Percentiles rank a stretch among this genome's conserved stretches.
phyloP scores from a whole-genome alignment of 495 filamentous ascomycete species.

The Aspergillus heteromorphus region DNA sequence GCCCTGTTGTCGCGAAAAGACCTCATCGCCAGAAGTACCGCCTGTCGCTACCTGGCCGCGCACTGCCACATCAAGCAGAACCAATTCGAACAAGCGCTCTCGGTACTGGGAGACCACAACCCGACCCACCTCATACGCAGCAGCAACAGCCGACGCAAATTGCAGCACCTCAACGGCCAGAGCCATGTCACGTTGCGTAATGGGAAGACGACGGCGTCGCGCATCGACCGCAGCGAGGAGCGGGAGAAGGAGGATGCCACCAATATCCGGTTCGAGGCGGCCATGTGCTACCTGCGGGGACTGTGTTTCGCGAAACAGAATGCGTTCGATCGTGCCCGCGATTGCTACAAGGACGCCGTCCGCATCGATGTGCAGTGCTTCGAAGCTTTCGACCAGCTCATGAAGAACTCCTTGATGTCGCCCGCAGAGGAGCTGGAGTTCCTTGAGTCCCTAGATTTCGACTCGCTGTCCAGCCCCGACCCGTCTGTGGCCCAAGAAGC shows the following conservation, averaged over 20 bases:
- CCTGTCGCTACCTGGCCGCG: conserved; percentile 86
- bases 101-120: conserved; percentile 85
- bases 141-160: conserved; percentile 58
- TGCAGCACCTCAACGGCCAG: conserved; percentile 48
- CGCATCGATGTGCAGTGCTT: conserved; percentile 97
- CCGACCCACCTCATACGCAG: conserved; percentile 77
- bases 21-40: conserved; percentile 71
- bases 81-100: conserved; percentile 82
- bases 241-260: conserved; percentile 61
- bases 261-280: conserved; percentile 84
- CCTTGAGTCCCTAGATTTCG: conserved; percentile 86
- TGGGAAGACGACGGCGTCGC: conserved; percentile 36
- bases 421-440: conserved; percentile 94
- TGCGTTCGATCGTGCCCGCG: conserved; percentile 92
- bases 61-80: conserved; percentile 89
- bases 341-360: conserved; percentile 96
- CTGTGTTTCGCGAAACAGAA: conserved; percentile 97
- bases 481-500: conserved; percentile 68
- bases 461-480: conserved; percentile 60
- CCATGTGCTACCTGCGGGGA: conserved; percentile 93
- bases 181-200: conserved; percentile 45
- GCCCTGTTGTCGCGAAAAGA: conserved; percentile 80
- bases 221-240: conserved; percentile 56
- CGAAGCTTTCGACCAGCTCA: conserved; percentile 94
- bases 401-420: conserved; percentile 97